Conservation (phyloP, 371 early-diverging fungal genomes). For the Mortierella sp. region DNA sequence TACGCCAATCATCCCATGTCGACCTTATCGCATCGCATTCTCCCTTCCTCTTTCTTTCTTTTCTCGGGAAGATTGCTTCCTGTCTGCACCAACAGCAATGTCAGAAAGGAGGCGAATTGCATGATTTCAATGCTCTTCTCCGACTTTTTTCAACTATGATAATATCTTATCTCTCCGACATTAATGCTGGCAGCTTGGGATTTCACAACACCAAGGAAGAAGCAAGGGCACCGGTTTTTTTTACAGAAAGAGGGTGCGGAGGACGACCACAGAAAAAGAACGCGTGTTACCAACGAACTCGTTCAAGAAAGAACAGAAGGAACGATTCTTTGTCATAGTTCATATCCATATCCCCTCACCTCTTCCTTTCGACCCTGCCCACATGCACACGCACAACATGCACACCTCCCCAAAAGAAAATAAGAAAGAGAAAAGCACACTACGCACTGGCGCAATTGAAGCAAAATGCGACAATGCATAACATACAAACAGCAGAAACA, state of each 20-base stretch:
- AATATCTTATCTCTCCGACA: constrained; percentile 2
- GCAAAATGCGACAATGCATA: background rate
- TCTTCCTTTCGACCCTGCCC: background rate
- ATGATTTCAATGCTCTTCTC: background rate
- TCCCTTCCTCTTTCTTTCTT: background rate
- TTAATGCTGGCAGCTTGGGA: background rate
- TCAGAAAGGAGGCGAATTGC: background rate
- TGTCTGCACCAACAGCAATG: background rate
- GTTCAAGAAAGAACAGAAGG: background rate
- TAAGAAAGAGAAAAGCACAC: background rate
- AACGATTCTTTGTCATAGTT: background rate
- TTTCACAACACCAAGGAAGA: background rate
- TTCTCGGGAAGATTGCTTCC: background rate
- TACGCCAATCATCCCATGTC: background rate
- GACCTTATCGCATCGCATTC: background rate
- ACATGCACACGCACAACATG: background rate
- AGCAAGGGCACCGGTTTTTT: background rate
- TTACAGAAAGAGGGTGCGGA: background rate
- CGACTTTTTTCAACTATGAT: too few species aligned
- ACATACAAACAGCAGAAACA: background rate
- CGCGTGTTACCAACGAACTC: background rate
- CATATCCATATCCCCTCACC: background rate
- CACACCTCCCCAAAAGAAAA: too few species aligned
- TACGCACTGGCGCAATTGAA: background rate
- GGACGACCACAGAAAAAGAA: background rate